Base-by-base conservation (phyloP, 768 basidiomycete genomes). In the Royoungia palumana region DNA sequence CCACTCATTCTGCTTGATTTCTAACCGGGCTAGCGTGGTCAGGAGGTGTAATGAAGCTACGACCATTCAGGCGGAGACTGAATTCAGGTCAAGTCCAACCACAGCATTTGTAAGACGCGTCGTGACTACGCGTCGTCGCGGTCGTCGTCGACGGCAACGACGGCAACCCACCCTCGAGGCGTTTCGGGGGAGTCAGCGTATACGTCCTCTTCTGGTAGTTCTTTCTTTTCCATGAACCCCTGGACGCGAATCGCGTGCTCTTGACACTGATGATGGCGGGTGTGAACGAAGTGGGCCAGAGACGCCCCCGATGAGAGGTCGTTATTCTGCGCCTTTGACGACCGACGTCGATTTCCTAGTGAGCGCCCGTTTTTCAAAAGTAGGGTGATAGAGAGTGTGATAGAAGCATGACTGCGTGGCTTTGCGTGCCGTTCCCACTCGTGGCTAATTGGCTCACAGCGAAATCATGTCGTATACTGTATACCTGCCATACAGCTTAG, bases 391-490 rank as follows among this genome's bases (percentile, higher is more conserved):
- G 60, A 35, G 22, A 14, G 51, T 51, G 60, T 57, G 50, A 41
- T 41, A 42, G 39, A 60, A 35, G 37, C 41, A 35, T 28, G 52
- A 20, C 40, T 46, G 38, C 39, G 49, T 51, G 60, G 55, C 46
- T 35, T 35, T 40, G 38, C 41, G 28, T 41, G 32, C 37, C 20
- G 41, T 61, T 61, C 61, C 58, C 60, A 56, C 61, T 53, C 47
- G 37, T 60, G 61, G 47, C 35, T 35, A 45, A 55, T 59, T 50
- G 57, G 47, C 17, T 22, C 45, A 34, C 20, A 47, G 17, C 14
- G 19, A 62, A 55, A 56, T 47, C 48, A 42, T 21, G 39, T 32
- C 14, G 28, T 16, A 44, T 28, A n/a, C n/a, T n/a, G n/a, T n/a
- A n/a, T n/a, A n/a, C n/a, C 46, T 53, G 60, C 56, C 57, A 60